These are phyloP conservation scores for Myxozyma sirexii DNA, from an alignment of 805 yeast species.

Conservation along the genomic window DNA sequence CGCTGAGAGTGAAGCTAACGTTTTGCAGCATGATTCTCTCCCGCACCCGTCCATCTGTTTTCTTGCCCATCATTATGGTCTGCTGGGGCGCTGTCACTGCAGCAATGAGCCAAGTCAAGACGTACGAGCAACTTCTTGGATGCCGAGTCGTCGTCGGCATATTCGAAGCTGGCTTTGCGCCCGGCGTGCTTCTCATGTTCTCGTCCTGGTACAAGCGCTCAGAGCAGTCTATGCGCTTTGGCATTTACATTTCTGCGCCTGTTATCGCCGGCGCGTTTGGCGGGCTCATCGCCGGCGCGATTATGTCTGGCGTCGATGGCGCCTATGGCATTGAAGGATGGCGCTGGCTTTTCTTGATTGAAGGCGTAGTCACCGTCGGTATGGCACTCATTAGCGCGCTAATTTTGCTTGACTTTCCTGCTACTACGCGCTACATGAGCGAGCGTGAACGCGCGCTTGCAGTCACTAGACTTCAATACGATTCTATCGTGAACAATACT, in stretches of 20 bases:
- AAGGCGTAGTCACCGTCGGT: slow-evolving; percentile 21
- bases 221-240: slow-evolving; percentile 63
- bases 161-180: slow-evolving; percentile 54
- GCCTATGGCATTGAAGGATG: slow-evolving; percentile 60
- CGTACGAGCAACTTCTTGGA: slow-evolving; percentile 41
- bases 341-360: slow-evolving; percentile 63
- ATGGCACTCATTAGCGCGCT: slow-evolving; percentile 7
- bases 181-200: slow-evolving; percentile 44
- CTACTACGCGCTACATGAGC: slow-evolving; percentile 10
- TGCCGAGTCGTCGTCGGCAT: slow-evolving; percentile 47
- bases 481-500: slow-evolving; percentile 4
- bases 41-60: slow-evolving; percentile 34
- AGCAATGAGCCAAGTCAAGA: slow-evolving; percentile 51
- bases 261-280: slow-evolving; percentile 63
- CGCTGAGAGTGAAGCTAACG: slow-evolving; percentile 36
- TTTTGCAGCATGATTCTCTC: slow-evolving; percentile 15
- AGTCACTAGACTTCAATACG: slow-evolving; percentile 22
- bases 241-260: slow-evolving; percentile 62
- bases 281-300: slow-evolving; percentile 64
- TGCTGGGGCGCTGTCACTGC: slow-evolving; percentile 63
- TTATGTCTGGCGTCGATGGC: slow-evolving; percentile 53
- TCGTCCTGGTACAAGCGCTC: slow-evolving; percentile 55
- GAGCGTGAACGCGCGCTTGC: slow-evolving; percentile 18
- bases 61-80: slow-evolving; percentile 42
- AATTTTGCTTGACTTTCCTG: slow-evolving; percentile 22